phyloP scores from a whole-genome alignment of 768 basidiomycete species.

The Tricholomella constricta region DNA sequence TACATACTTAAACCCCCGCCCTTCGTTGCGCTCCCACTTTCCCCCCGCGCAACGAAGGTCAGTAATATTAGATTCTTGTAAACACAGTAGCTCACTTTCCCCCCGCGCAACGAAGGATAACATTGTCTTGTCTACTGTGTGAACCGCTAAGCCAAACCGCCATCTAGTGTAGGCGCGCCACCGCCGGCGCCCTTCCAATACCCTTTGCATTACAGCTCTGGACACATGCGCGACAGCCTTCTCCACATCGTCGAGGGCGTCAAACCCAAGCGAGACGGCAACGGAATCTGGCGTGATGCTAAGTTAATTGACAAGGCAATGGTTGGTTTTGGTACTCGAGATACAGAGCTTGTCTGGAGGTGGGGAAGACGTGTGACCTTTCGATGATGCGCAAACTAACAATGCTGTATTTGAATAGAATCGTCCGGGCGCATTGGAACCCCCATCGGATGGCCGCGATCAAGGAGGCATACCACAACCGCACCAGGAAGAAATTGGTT shows the following conservation, averaged over 20 bases:
- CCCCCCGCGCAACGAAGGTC: too few relatives aligned
- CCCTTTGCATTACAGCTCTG: slow-evolving; percentile 36
- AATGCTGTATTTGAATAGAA: slow-evolving; percentile 26
- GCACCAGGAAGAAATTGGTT: slow-evolving; percentile 44
- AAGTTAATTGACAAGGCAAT: slow-evolving; percentile 53
- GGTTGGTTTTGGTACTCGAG: slow-evolving; percentile 53
- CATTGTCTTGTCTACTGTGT: too few relatives aligned
- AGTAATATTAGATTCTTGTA: too few relatives aligned
- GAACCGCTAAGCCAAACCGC: too few relatives aligned
- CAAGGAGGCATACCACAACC: slow-evolving; percentile 46
- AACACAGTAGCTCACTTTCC: too few relatives aligned
- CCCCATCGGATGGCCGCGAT: slow-evolving; percentile 43
- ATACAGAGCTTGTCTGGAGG: slow-evolving; percentile 43
- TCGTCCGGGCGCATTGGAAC: slow-evolving; percentile 57
- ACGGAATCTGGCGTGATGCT: slow-evolving; percentile 53
- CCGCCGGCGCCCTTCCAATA: too few relatives aligned
- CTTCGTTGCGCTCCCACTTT: too few relatives aligned
- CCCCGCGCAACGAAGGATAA: too few relatives aligned
- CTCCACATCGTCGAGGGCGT: slow-evolving; percentile 49
- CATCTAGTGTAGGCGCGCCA: too few relatives aligned
- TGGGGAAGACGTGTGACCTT: slow-evolving; percentile 6
- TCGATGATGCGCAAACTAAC: not conserved
- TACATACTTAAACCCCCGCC: too few relatives aligned
- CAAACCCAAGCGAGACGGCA: slow-evolving; percentile 47
- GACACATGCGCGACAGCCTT: slow-evolving; percentile 46